Percentiles rank a stretch among this genome's conserved stretches.
Evolutionary conservation across 257 asterid genomes (phyloP).

Genomic region (Salvia miltiorrhiza): DNA sequence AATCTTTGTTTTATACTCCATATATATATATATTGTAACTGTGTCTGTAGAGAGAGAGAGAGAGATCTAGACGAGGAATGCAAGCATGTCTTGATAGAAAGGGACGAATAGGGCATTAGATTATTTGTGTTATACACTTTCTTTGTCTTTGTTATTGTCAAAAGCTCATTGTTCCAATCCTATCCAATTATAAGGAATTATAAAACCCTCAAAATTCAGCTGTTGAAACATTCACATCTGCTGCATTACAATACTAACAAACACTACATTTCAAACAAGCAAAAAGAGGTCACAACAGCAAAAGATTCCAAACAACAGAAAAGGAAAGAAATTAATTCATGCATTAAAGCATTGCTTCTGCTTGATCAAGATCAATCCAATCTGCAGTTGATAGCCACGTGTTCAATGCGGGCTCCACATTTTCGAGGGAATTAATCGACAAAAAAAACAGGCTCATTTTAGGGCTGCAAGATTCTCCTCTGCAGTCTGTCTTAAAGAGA

Average conservation of each 20-base stretch:
- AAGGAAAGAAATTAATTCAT: too few relatives aligned
- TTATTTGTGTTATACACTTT: not conserved
- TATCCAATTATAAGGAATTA: constrained; percentile 21
- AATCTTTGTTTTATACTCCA: too few relatives aligned
- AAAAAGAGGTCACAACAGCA: not conserved
- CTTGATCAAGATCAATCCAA: not conserved
- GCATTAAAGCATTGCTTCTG: not conserved
- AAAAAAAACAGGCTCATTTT: constrained; percentile 7
- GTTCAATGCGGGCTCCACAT: not conserved
- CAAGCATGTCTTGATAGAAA: constrained; percentile 9
- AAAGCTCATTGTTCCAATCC: constrained; percentile 32
- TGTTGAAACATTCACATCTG: not conserved
- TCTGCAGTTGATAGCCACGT: constrained; percentile 1
- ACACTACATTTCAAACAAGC: not conserved
- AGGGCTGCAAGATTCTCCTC: not conserved
- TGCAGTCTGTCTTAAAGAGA: not conserved
- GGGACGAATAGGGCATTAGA: constrained; percentile 22
- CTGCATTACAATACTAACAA: not conserved
- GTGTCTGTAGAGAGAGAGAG: not conserved
- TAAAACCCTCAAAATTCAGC: not conserved
- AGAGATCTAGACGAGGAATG: not conserved
- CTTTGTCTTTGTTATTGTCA: constrained; percentile 49
- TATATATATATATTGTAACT: too few relatives aligned
- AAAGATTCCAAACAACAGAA: too few relatives aligned
- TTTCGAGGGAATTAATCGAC: not conserved